A percentile compares a stretch with the other conserved stretches of the same genome.
Evolutionary conservation across 2,329 filamentous ascomycete species (phyloP).

Genomic region (Hymenoscyphus fraxineus): DNA sequence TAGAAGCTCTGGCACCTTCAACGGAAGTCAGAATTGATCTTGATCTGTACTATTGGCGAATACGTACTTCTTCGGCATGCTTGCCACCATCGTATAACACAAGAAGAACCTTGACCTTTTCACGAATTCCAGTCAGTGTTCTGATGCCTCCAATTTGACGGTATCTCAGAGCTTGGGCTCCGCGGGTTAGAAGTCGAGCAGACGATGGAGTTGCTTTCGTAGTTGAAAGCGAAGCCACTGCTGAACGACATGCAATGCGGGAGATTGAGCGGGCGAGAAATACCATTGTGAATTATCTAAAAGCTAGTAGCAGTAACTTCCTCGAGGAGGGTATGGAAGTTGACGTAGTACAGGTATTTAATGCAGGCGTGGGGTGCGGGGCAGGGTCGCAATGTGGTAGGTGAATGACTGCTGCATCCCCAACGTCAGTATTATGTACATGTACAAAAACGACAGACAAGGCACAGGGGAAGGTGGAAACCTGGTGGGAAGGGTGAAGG

Average conservation of each 20-base stretch:
- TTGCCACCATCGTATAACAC: slow-evolving; percentile 86
- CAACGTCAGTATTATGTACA: slow-evolving; percentile 2
- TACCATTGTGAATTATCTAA: slow-evolving; percentile 45
- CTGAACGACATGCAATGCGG: slow-evolving; percentile 25
- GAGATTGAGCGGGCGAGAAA: slow-evolving; percentile 33
- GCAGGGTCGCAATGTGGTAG: not conserved
- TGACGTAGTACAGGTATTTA: not conserved
- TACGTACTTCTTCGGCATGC: slow-evolving; percentile 71
- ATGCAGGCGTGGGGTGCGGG: slow-evolving; percentile 7
- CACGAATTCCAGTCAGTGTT: slow-evolving; percentile 34
- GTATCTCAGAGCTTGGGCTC: slow-evolving; percentile 19
- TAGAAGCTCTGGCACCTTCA: slow-evolving; percentile 65
- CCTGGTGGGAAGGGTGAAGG: not conserved
- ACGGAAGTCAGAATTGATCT: slow-evolving; percentile 17
- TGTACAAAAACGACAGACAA: not conserved
- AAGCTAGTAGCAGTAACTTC: not conserved
- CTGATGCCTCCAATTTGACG: slow-evolving; percentile 31
- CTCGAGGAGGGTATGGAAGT: not conserved
- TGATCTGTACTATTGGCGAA: slow-evolving; percentile 6
- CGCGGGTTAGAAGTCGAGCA: slow-evolving; percentile 21
- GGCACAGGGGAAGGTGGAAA: not conserved
- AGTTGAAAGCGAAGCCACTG: slow-evolving; percentile 19
- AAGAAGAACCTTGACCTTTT: slow-evolving; percentile 88
- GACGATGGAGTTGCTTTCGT: slow-evolving; percentile 23
- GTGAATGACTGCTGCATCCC: not conserved